Evolutionary conservation across 805 yeast genomes (phyloP), one percentile per base, ranked within the genome.

Genomic region (Metschnikowia similis): DNA sequence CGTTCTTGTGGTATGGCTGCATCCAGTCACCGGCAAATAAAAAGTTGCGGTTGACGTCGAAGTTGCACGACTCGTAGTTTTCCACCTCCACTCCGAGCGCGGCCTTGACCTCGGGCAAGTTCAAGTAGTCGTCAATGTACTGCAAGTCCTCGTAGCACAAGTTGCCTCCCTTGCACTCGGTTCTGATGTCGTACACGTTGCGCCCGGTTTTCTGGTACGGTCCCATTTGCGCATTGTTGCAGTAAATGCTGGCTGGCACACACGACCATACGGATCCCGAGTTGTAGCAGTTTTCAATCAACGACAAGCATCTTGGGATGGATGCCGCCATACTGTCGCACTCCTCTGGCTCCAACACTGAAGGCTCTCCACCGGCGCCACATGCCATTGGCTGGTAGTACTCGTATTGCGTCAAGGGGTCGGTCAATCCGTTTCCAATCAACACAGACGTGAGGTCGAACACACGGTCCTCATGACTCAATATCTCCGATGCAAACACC

Each of bases 401-500:
- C 28, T 56, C 70, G 49, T 62, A 61, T 54, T 74, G 79, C 49
- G 71, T 64, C 52, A 69, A 72, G 3, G 96, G 86, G 66, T 89
- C 96, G 34, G 96, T 89, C 58, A 91, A 80, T 47, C 98, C 97
- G 66, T 91, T 91, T 54, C 98, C 98, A 61, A 91, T 91, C 64
- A 92, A 64, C 16, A 91, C 84, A 3, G 96, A 87, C 10, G 54
- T 53, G 44, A 57, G 51, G 52, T 57, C 48, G 51, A 57, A 56
- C 21, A 53, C 43, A 35, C 60, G 57, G 35, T 55, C 56, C 26
- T 79, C 74, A 61, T 87, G 89, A 36, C 80, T 72, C 59, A 88
- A 71, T 59, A 90, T 89, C 67, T 89, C 96, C 51, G 80, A 66
- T 7, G 96, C 96, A 69, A 90, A 87, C 8, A 80, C 87, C 17